Conservation (phyloP, 352 stramenopile species). For the Peronospora farinosa region DNA sequence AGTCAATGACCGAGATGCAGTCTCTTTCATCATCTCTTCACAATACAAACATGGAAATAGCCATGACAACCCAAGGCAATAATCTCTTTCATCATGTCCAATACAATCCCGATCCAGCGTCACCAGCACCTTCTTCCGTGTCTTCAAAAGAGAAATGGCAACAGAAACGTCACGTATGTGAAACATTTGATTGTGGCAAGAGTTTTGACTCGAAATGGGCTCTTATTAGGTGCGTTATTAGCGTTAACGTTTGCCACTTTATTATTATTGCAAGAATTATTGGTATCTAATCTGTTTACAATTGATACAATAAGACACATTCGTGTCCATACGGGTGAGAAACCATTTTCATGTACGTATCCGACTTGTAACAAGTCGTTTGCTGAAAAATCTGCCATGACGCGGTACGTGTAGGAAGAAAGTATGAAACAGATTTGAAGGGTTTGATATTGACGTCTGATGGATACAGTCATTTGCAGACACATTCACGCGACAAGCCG, state of each 20-base stretch:
- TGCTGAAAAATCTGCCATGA: conserved; percentile 85
- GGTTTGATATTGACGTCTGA: conserved; percentile 7
- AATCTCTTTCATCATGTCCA: conserved; percentile 11
- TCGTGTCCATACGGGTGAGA: conserved; percentile 83
- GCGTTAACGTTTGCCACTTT: not conserved
- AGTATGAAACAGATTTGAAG: conserved; percentile 14
- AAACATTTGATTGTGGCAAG: conserved; percentile 63
- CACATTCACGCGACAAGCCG: conserved; percentile 78
- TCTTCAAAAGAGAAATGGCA: conserved; percentile 60
- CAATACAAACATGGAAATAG: conserved; percentile 13
- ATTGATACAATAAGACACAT: conserved; percentile 70
- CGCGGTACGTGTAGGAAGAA: conserved; percentile 34
- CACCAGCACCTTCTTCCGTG: conserved; percentile 31
- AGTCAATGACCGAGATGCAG: conserved; percentile 14
- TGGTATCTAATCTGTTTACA: conserved; percentile 2
- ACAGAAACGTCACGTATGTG: conserved; percentile 66
- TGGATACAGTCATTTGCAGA: conserved; percentile 60
- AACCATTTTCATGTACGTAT: conserved; percentile 80
- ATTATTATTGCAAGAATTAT: not conserved
- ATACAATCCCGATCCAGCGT: conserved; percentile 14
- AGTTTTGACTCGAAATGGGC: conserved; percentile 85
- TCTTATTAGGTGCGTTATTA: conserved; percentile 52
- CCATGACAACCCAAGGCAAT: conserved; percentile 19
- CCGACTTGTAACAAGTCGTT: conserved; percentile 84
- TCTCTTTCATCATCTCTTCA: conserved; percentile 14